Base-by-base conservation (phyloP, 495 filamentous ascomycete species). In the Rostrohypoxylon terebratum region DNA sequence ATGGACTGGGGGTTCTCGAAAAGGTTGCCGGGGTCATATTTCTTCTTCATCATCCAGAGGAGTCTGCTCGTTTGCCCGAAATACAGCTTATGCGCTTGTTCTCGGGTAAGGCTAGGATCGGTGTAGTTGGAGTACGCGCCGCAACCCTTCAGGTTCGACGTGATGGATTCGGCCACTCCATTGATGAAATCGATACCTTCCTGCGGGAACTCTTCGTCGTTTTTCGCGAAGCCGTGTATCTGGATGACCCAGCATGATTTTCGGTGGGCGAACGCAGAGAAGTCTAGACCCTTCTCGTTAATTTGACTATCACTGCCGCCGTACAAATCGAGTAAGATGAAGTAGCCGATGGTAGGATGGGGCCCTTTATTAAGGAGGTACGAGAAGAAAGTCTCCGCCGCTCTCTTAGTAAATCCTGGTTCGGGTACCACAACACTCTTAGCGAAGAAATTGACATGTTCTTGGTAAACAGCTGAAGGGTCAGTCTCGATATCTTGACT, bases 111-210 rank as follows among this genome's bases (percentile, higher is more conserved):
- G 13, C 76, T 81, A 0, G 88, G 85, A 74, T 92, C 90, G 10
- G 90, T 82, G 75, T 91, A 91, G 60, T 90, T 90, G 2, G 85
- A 79, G 73, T 91, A 92, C 0, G 84, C 84, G 8, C 69, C 70
- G 38, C 81, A 83, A 3, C 31, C 14, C 2, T 34, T 59, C n/a
- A 68, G 36, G 9, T 72, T 61, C 1, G 72, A 77, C n/a, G 79
- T 75, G 70, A 85, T 79, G 2, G 79, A 71, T 13, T 73, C 60
- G 14, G 77, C 81, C 20, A 89, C 38, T 0, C 77, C 78, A 18
- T 83, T 74, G 54, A 88, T 67, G 62, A 86, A 84, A 1, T 69
- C 54, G 11, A 83, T 72, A 1, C 78, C 81, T 21, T 44, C 50
- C n/a, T 68, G 18, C 16, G 84, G 81, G 65, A 81, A 82, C 7